Base-by-base conservation (phyloP, 768 basidiomycete genomes). In the Suillus alpinus region DNA sequence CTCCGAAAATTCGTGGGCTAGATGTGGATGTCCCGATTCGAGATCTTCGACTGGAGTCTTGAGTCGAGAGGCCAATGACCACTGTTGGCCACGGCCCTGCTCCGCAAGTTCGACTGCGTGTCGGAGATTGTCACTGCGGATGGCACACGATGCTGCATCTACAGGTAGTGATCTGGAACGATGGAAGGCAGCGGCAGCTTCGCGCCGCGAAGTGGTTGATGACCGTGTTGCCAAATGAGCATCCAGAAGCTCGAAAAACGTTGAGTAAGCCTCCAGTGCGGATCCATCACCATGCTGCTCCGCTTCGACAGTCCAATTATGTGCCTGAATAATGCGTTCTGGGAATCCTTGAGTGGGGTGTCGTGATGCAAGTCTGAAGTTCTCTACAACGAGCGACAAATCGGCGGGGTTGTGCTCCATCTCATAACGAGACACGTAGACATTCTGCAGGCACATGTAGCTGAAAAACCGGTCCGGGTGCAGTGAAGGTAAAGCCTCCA, bases 31-130 rank as follows among this genome's bases (percentile, higher is more conserved):
- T 7, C 18, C n/a, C 4, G 18, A 23, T 8, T 57, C 43, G 26
- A 73, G 63, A 40, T 63, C 61, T 56, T 73, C 70, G 9, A 70
- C 40, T n/a, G 71, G 66, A 14, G 68, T 65, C 3, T 67, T 66
- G 12, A 71, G 67, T n/a, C 68, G 63, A 29, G 65, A 56, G 5
- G 71, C 37, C 49, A 72, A 69, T 39, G 63, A 64, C 71, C 72
- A 73, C 3, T 69, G 65, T 16, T 71, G 58, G 7, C 67, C 69
- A 6, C 68, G 69, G 3, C 26, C 26, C 26, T 26, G 67, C 49
- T 74, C 72, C 41, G 71, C 51, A 65, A 70, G 69, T 60, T 71
- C 68, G 6, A 72, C n/a, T 6, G 71, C 70, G 26, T 46, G 52
- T 41, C 63, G 51, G 20, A 26, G 29, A 14, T 63, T 52, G 18